Evolutionary conservation across 495 filamentous ascomycete species (phyloP), one percentile per base, ranked within the genome.

Genomic region (Annulohypoxylon moriforme): DNA sequence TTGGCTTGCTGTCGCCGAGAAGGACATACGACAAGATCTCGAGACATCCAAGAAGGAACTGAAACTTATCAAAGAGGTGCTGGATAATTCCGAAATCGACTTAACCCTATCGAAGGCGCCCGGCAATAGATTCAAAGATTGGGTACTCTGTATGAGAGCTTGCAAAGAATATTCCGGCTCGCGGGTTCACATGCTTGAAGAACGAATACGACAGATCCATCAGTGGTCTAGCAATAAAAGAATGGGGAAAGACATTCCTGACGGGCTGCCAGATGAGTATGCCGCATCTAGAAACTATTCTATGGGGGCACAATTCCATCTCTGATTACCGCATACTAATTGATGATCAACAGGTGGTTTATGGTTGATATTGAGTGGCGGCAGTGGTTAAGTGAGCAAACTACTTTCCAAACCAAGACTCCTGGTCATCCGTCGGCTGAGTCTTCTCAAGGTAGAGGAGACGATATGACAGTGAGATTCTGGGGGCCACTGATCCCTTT

Each of bases 81-180:
- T 77, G 7, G 64, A 67, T 16, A 60, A 71, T 10, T 18, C 71
- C 8, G 67, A 75, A 0, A n/a, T 24, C 9, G 14, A 38, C 20
- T 50, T 22, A 7, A 18, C 42, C 22, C 31, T 20, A 10, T 24
- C 40, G 57, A 22, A 22, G 22, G 3, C 13, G 14, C n/a, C 24
- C 6, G 52, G 16, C 38, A n/a, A 2, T 8, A n/a, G 16, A 33
- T 31, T 58, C 14, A 59, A 27, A 38, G 69, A 70, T 13, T 56
- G 57, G 29, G 18, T 56, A 24, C 62, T 71, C 22, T 60, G 69
- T 4, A 71, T 77, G 67, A 63, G 36, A 14, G 73, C 75, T 4
- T 77, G 75, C 13, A 60, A 71, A 6, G 70, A 77, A 44, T 77
- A 77, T 33, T 73, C 69, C 9, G 69, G 60, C 7, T 73, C 75